These are phyloP conservation scores for Alternaria gaisen DNA, from an alignment of 2,329 filamentous ascomycete genomes.

Conservation along the genomic window DNA sequence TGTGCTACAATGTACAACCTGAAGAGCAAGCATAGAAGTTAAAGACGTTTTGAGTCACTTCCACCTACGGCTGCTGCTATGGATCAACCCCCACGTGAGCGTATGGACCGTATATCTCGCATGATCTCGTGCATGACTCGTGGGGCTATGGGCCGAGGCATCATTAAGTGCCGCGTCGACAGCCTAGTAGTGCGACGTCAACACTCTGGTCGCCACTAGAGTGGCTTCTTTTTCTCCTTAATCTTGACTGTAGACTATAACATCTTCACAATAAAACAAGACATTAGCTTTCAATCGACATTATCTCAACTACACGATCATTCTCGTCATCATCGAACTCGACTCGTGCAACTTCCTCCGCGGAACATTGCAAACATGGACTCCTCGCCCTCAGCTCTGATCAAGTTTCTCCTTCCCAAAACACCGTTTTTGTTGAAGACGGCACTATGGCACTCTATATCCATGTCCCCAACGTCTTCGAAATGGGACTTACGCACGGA, in stretches of 20 bases:
- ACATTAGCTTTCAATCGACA: neutral
- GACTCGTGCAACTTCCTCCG: neutral
- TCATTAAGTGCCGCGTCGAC: conserved; percentile 2
- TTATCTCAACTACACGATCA: neutral
- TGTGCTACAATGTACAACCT: neutral
- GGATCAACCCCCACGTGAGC: neutral
- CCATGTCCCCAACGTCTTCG: conserved; percentile 72
- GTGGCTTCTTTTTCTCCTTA: neutral
- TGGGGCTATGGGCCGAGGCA: conserved; percentile 21
- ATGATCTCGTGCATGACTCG: conserved; percentile 17
- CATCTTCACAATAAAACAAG: neutral
- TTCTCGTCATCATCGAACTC: neutral
- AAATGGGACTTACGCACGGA: conserved; percentile 83
- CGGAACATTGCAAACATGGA: conserved; percentile 38
- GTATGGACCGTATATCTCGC: conserved; percentile 13
- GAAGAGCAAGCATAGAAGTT: neutral
- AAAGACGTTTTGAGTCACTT: neutral
- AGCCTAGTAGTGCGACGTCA: conserved; percentile 23
- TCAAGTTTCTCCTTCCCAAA: conserved; percentile 47
- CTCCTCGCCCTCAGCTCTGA: conserved; percentile 43
- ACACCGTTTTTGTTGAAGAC: conserved; percentile 71
- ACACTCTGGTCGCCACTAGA: conserved; percentile 18
- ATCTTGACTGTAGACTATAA: neutral
- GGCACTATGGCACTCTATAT: conserved; percentile 70
- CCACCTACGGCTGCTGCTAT: no score